Base-by-base conservation (phyloP, 2,329 filamentous ascomycete species). In the Didymosphaeria variabile region DNA sequence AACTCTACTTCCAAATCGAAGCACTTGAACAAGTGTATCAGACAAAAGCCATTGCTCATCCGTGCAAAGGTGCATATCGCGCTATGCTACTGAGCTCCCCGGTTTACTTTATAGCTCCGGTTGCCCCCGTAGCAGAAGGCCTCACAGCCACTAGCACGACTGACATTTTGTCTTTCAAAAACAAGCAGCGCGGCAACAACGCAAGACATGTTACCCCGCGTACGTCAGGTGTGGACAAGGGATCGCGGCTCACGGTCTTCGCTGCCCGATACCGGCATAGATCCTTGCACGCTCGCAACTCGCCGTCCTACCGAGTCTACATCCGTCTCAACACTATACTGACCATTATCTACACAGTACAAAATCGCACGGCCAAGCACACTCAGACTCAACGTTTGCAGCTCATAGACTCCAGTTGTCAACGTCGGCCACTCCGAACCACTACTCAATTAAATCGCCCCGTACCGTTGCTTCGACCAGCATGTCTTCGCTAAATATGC, bases 191-290 rank as follows among this genome's bases (percentile, higher is more conserved):
- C 31, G 17, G 12, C 34, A 40, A 12, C 23, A 26, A 4, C 19
- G 23, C 34, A 53, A 21, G 34, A 53, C 3, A 15, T n/a, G 7
- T 42, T 53, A 42, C 50, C 50, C 50, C 50, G 34, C 50, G 34
- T 53, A 23, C 5, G 34, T 40, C 50, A n/a, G 23, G 26, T 49
- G 5, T 44, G 6, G 55, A 53, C 55, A 26, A 31, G 49, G 50
- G 46, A 49, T 54, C 31, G 32, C 26, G 34, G 46, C 26, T 44
- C 53, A 46, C 38, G 4, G 38, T 42, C 36, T 61, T 38, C 46
- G 12, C 21, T 47, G 32, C 40, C 65, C 65, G 65, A 64, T 64
- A 61, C 55, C 64, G 64, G 61, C 55, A 23, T 46, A 52, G 60
- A 52, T 63, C 62, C 42, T 56, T 55, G 57, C 60, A 26, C 58